phyloP scores from a whole-genome alignment of 345 rosid species.

The Physaria fendleri region DNA sequence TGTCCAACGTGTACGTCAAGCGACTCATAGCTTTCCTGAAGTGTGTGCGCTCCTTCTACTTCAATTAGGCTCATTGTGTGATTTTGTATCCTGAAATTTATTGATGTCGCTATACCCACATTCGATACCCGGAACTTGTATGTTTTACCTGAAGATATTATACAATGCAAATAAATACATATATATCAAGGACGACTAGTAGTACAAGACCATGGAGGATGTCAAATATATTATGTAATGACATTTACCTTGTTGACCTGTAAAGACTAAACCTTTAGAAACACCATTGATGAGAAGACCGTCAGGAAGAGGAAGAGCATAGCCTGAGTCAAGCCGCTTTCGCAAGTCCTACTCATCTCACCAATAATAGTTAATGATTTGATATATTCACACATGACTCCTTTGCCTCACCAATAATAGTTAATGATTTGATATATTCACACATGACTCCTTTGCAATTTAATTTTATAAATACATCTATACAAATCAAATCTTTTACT shows the following conservation, averaged over 20 bases:
- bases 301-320: conserved; percentile 45
- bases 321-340: conserved; percentile 45
- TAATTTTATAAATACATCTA: too few species aligned
- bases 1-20: conserved; percentile 85
- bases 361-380: not conserved
- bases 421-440: not conserved
- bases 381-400: not conserved
- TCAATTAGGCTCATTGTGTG: conserved; percentile 65
- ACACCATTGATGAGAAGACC: conserved; percentile 72
- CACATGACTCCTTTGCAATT: too few species aligned
- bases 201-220: not conserved
- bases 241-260: conserved; percentile 50
- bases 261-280: conserved; percentile 30
- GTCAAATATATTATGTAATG: not conserved
- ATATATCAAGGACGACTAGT: not conserved
- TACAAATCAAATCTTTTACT: not conserved
- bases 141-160: conserved; percentile 46
- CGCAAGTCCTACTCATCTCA: conserved; percentile 40
- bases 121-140: conserved; percentile 71
- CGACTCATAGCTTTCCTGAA: conserved; percentile 58
- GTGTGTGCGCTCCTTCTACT: conserved; percentile 81
- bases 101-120: conserved; percentile 60
- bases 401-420: conserved; percentile 3
- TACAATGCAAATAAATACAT: not conserved
- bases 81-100: conserved; percentile 81